These are phyloP conservation scores for Emericellopsis terricola DNA, from an alignment of 495 filamentous ascomycete genomes.

Conservation along the genomic window DNA sequence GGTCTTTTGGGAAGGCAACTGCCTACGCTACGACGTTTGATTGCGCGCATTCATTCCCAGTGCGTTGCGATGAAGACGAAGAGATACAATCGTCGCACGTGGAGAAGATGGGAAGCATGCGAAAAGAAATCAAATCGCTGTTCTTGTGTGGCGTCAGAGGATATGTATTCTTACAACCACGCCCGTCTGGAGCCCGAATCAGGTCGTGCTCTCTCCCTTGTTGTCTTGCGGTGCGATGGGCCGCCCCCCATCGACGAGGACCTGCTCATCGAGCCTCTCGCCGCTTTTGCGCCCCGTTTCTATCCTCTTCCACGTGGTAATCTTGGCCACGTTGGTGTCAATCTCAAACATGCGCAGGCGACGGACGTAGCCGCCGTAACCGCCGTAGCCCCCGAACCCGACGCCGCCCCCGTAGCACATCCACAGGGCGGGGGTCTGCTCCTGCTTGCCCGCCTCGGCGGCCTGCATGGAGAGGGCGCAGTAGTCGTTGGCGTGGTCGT, in stretches of 20 bases:
- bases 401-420: constrained; percentile 91
- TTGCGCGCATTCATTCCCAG: too few relatives aligned
- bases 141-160: too few relatives aligned
- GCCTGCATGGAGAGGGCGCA: constrained; percentile 45
- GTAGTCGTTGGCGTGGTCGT: constrained; percentile 96
- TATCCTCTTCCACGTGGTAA: constrained; percentile 81
- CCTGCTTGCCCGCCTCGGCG: constrained; percentile 12
- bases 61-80: too few relatives aligned
- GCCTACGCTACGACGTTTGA: too few relatives aligned
- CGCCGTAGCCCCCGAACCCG: constrained; percentile 89
- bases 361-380: constrained; percentile 69
- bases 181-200: too few relatives aligned
- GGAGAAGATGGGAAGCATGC: too few relatives aligned
- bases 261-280: constrained; percentile 58
- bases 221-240: constrained; percentile 30
- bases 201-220: too few relatives aligned
- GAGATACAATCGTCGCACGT: too few relatives aligned
- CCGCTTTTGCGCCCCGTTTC: too few relatives aligned
- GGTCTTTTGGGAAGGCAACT: too few relatives aligned
- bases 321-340: constrained; percentile 70
- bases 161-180: too few relatives aligned
- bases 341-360: constrained; percentile 81
- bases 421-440: constrained; percentile 56
- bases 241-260: constrained; percentile 68
- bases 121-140: too few relatives aligned